phyloP scores from a whole-genome alignment of 805 yeast species.

The Yarrowia bubula region DNA sequence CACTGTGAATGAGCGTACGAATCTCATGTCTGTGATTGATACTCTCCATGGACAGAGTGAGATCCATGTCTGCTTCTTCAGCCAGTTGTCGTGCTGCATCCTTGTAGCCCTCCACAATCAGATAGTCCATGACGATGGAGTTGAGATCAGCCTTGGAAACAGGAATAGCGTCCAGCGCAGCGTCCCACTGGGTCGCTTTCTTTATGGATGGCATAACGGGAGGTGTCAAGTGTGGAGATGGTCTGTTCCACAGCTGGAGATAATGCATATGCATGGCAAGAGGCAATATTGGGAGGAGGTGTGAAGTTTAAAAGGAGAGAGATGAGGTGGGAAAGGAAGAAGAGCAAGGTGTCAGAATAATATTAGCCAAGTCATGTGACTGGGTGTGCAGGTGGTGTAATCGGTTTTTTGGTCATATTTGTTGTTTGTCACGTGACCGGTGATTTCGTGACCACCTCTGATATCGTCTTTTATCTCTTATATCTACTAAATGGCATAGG shows the following conservation, averaged over 20 bases:
- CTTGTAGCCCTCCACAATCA: conserved; percentile 74
- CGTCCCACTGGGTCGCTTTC: conserved; percentile 37
- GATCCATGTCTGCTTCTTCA: conserved; percentile 45
- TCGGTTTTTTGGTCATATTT: no score
- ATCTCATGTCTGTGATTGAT: conserved; percentile 55
- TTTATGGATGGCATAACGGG: conserved; percentile 29
- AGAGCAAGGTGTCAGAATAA: no score
- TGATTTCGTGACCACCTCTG: no score
- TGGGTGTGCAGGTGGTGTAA: no score
- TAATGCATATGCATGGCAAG: neutral
- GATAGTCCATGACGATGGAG: conserved; percentile 63
- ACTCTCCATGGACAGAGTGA: conserved; percentile 47
- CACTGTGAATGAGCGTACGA: conserved; percentile 53
- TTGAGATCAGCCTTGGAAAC: conserved; percentile 42
- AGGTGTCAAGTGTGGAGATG: neutral
- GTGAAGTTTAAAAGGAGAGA: no score
- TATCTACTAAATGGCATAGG: no score
- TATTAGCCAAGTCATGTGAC: no score
- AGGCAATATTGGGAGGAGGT: neutral
- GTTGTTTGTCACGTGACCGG: no score
- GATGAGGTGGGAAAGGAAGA: no score
- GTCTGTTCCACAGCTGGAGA: neutral
- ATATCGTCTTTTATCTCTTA: no score
- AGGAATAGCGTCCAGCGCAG: conserved; percentile 32
- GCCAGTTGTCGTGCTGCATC: conserved; percentile 64